Evolutionary conservation across 306 rosid species (phyloP).

Genomic region (Dalbergia cultrata): DNA sequence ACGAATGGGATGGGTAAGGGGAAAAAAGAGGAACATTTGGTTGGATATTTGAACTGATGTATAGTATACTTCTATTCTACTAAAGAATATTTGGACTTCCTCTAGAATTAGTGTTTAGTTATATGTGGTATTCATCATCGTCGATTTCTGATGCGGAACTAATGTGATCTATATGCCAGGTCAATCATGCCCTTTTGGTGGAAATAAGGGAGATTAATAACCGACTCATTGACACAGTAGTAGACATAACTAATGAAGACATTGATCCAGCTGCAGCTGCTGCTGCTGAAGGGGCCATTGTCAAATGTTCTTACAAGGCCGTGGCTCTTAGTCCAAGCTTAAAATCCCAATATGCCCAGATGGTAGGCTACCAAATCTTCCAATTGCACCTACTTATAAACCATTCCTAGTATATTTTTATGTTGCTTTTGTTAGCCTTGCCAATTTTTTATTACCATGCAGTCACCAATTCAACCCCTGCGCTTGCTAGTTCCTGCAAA

Average conservation of each 20-base stretch:
- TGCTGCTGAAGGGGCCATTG: slow-evolving; percentile 77
- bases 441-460: slow-evolving; percentile 52
- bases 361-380: slow-evolving; percentile 58
- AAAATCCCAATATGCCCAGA: slow-evolving; percentile 81
- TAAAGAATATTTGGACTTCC: background rate
- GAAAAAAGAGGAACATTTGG: background rate
- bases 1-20: slow-evolving; percentile 8
- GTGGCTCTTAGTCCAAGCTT: slow-evolving; percentile 89
- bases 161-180: slow-evolving; percentile 62
- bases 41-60: background rate
- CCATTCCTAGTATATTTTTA: background rate
- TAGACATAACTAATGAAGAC: slow-evolving; percentile 76
- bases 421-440: slow-evolving; percentile 39
- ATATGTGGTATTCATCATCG: slow-evolving; percentile 20
- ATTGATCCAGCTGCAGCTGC: slow-evolving; percentile 76
- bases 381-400: slow-evolving; percentile 12
- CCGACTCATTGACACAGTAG: slow-evolving; percentile 86
- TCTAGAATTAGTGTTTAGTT: background rate
- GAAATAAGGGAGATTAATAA: slow-evolving; percentile 87
- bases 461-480: slow-evolving; percentile 92
- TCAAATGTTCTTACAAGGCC: slow-evolving; percentile 87
- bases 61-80: background rate
- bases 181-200: slow-evolving; percentile 80
- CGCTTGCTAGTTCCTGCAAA: slow-evolving; percentile 88
- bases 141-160: slow-evolving; percentile 45